phyloP scores from a whole-genome alignment of 805 yeast genomes.

The Lipomyces yamanashiensis region DNA sequence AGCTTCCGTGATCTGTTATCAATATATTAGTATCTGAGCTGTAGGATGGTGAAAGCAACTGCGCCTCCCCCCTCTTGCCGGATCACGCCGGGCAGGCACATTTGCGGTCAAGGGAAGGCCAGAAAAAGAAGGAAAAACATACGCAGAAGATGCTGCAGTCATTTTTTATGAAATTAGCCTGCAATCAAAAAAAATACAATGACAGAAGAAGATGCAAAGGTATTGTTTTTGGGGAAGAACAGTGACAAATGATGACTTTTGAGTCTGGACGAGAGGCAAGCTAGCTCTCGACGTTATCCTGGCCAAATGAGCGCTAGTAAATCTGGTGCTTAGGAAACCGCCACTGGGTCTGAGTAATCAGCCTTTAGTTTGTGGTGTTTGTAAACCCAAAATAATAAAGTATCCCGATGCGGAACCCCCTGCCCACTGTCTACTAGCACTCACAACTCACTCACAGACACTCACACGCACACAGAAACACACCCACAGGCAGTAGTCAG shows the following conservation, averaged over 20 bases:
- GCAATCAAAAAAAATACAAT: not conserved
- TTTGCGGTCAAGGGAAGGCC: not conserved
- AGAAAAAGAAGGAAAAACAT: not conserved
- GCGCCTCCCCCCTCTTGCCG: conserved; percentile 5
- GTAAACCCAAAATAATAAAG: not conserved
- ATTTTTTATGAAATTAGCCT: conserved; percentile 2
- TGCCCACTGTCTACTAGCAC: not conserved
- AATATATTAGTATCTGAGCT: conserved; percentile 1
- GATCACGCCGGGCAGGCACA: conserved; percentile 13
- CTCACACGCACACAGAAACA: not conserved
- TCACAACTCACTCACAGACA: not conserved
- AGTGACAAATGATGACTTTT: conserved; percentile 20
- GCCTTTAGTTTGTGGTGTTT: not conserved
- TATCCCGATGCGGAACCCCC: not conserved
- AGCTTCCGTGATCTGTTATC: conserved; percentile 28
- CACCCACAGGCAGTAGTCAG: not conserved
- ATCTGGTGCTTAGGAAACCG: conserved; percentile 8
- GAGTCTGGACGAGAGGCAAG: not conserved
- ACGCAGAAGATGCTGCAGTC: conserved; percentile 21
- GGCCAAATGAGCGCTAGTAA: not conserved
- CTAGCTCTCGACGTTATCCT: conserved; percentile 6
- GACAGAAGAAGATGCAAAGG: not conserved
- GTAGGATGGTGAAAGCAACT: not conserved
- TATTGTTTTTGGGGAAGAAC: not conserved
- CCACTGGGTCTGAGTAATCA: not conserved